A percentile compares a stretch with the other conserved stretches of the same genome.
phyloP scores from a whole-genome alignment of 2,329 filamentous ascomycete genomes.

The Fusarium kyushuense region DNA sequence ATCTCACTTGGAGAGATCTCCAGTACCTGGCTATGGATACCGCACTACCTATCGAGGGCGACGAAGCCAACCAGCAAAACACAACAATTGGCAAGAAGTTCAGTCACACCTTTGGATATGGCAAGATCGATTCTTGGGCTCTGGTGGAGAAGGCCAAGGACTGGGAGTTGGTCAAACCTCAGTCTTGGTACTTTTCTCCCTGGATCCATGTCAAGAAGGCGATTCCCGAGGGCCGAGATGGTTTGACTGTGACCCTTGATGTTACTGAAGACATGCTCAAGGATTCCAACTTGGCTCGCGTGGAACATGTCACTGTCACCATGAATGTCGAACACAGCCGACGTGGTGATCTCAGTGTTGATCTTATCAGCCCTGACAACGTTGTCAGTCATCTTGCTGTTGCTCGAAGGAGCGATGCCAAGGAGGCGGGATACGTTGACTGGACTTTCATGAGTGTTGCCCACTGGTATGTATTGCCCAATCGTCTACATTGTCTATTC shows the following conservation, averaged over 20 bases:
- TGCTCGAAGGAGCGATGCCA: constrained; percentile 76
- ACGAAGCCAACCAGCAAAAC: constrained; percentile 79
- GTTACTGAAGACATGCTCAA: constrained; percentile 85
- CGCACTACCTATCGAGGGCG: constrained; percentile 81
- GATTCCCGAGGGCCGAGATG: constrained; percentile 87
- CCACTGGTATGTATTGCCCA: constrained; percentile 76
- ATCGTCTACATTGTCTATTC: neutral
- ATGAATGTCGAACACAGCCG: constrained; percentile 94
- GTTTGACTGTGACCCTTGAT: constrained; percentile 82
- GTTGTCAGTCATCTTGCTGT: constrained; percentile 87
- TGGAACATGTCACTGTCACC: constrained; percentile 96
- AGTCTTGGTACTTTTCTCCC: constrained; percentile 93
- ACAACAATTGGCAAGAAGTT: constrained; percentile 86
- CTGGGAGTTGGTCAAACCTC: constrained; percentile 91
- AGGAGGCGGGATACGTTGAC: constrained; percentile 80
- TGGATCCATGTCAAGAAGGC: constrained; percentile 90
- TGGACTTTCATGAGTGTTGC: constrained; percentile 99
- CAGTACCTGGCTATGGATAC: constrained; percentile 91
- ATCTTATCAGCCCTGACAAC: constrained; percentile 85
- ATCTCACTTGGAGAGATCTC: constrained; percentile 92
- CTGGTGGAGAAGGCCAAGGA: constrained; percentile 87
- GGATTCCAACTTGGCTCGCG: constrained; percentile 81
- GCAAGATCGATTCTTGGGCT: constrained; percentile 89
- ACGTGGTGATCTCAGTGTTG: constrained; percentile 91
- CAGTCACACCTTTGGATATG: constrained; percentile 95